phyloP scores from a whole-genome alignment of 2,329 filamentous ascomycete species.

The Ascochyta lentis region DNA sequence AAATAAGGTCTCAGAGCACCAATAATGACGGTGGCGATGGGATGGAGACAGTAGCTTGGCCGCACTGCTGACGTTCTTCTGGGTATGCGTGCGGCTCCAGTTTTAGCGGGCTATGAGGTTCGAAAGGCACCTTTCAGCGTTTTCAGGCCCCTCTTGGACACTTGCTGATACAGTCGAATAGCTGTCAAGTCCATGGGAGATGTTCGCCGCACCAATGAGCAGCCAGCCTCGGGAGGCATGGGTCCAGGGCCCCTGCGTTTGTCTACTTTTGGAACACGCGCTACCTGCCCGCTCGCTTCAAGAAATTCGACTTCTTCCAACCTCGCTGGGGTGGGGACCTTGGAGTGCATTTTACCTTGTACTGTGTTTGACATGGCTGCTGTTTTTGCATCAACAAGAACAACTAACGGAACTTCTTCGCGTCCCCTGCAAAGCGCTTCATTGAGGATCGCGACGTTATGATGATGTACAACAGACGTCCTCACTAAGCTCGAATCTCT shows the following conservation, averaged over 20 bases:
- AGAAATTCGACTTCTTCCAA: neutral
- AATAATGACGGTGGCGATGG: constrained; percentile 5
- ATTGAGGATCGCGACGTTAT: neutral
- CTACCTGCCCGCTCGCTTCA: constrained; percentile 4
- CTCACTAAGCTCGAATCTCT: neutral
- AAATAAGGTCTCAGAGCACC: neutral
- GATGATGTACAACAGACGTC: neutral
- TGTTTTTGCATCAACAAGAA: too few relatives aligned
- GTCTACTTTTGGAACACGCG: constrained; percentile 11
- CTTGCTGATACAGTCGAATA: constrained; percentile 9
- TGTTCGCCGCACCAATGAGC: constrained; percentile 5
- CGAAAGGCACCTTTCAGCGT: neutral
- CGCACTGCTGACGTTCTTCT: constrained; percentile 10
- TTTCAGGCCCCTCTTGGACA: neutral
- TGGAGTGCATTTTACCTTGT: too few relatives aligned
- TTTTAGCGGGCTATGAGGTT: constrained; percentile 11
- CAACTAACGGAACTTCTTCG: too few relatives aligned
- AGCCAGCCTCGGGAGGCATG: neutral
- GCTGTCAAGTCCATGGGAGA: neutral
- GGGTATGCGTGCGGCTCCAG: constrained; percentile 19
- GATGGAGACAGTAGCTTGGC: constrained; percentile 1
- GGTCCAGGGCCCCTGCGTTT: neutral
- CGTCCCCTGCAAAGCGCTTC: too few relatives aligned
- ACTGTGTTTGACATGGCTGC: too few relatives aligned
- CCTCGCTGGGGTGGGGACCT: too few relatives aligned